Evolutionary conservation across 257 asterid species (phyloP).

Genomic region (Handroanthus guayacan): DNA sequence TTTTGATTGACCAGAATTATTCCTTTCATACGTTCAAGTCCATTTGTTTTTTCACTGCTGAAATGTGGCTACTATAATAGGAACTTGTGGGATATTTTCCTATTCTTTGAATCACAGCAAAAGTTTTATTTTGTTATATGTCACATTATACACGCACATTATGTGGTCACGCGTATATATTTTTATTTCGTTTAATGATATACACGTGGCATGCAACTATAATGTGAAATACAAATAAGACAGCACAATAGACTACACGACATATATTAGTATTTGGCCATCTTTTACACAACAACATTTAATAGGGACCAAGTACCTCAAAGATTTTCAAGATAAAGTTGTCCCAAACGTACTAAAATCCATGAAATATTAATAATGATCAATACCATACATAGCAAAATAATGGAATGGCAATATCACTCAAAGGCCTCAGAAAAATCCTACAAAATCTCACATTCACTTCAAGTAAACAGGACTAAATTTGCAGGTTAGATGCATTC

Average conservation of each 20-base stretch:
- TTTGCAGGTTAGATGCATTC: not conserved
- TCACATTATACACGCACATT: not conserved
- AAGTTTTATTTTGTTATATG: not conserved
- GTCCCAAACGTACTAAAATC: not conserved
- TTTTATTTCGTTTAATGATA: no score
- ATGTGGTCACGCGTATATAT: no score
- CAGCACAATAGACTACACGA: no score
- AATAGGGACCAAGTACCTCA: no score
- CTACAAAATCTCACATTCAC: not conserved
- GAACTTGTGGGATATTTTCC: slow-evolving; percentile 23
- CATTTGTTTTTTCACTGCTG: not conserved
- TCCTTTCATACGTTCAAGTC: not conserved
- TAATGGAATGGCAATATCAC: no score
- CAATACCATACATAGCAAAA: no score
- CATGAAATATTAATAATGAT: not conserved
- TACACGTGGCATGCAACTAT: no score
- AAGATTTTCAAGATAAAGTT: not conserved
- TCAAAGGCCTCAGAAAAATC: no score
- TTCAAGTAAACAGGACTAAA: no score
- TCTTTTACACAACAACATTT: no score
- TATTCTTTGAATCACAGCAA: not conserved
- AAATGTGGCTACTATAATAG: slow-evolving; percentile 34
- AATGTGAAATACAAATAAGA: no score
- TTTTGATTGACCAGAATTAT: slow-evolving; percentile 32
- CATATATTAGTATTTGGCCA: no score